Conservation (phyloP, 2,329 filamentous ascomycete genomes). For the Pseudocercospora crystallina region DNA sequence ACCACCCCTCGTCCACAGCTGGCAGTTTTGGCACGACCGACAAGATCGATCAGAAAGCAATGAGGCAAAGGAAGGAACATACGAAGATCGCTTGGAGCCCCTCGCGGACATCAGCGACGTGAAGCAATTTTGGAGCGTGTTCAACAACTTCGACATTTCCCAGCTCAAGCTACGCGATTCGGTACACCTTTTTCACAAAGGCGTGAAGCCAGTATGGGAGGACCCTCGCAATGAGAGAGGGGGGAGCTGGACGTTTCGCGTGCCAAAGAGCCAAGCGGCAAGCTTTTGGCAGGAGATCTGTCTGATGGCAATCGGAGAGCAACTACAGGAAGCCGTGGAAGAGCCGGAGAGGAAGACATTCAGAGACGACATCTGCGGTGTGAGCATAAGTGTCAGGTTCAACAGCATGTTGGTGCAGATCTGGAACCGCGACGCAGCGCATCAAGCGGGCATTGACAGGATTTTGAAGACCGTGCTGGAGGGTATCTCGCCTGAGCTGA, state of each 20-base stretch:
- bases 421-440: constrained; percentile 87
- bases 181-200: constrained; percentile 77
- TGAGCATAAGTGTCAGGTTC: constrained; percentile 84
- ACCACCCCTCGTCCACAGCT: constrained; percentile 52
- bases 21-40: constrained; percentile 55
- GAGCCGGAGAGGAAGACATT: constrained; percentile 45
- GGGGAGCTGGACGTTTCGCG: constrained; percentile 89
- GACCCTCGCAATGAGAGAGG: constrained; percentile 83
- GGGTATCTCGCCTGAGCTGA: constrained; percentile 70
- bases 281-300: constrained; percentile 81
- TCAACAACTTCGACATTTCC: constrained; percentile 73
- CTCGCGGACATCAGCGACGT: constrained; percentile 48
- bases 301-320: constrained; percentile 79
- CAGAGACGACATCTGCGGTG: constrained; percentile 82
- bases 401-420: constrained; percentile 85
- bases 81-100: constrained; percentile 49
- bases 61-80: constrained; percentile 32
- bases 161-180: constrained; percentile 66
- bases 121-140: constrained; percentile 51
- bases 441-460: constrained; percentile 73
- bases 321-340: constrained; percentile 71
- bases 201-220: constrained; percentile 80
- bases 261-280: constrained; percentile 69
- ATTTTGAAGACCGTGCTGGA: constrained; percentile 72
- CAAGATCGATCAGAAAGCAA: constrained; percentile 35